Base-by-base conservation (phyloP, 208 protist genomes). In the Leishmania aethiopica region DNA sequence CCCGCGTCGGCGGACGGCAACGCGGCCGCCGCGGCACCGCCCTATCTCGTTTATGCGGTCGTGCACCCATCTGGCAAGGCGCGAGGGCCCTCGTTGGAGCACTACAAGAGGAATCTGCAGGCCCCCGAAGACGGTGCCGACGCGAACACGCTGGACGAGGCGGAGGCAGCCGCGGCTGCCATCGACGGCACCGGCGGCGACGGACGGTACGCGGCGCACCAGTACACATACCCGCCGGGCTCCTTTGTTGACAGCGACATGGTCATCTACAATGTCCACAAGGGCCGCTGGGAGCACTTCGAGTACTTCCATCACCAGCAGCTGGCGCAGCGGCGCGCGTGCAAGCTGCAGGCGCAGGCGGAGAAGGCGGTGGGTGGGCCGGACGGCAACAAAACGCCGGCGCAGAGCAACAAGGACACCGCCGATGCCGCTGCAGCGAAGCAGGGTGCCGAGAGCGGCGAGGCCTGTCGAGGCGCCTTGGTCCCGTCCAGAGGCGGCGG, bases 191-290 rank as follows among this genome's bases (percentile, higher is more conserved):
- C 28, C 11, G 45, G 0, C 51, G 47, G 32, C 60, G 15, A 32
- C 60, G 17, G 71, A 60, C 25, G 25, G 49, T 81, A 81, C 60
- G 73, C 77, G 7, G 42, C 77, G 55, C 87, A 90, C 45, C 81
- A 88, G 73, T 91, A 83, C 75, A 79, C 81, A 32, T 92, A 92
- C 78, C 86, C 87, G 1, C 25, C 74, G 22, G 66, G 77, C 25
- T 77, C 79, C 51, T 94, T 94, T 76, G 78, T 86, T 49, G 91
- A 94, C 66, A 88, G 91, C 35, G 89, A 92, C 81, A 83, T 92
- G 77, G 79, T 92, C 28, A 57, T 84, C 32, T 92, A 94, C 81
- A 85, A 94, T 74, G 22, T 86, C 45, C 80, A 77, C 64, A 77
- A 73, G 32, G 84, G 81, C 22, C 75, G 75, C 40, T 94, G 91